Evolutionary conservation across 2,329 filamentous ascomycete genomes (phyloP), one percentile per base, ranked within the genome.

Genomic region (Cyphellophora attinorum): DNA sequence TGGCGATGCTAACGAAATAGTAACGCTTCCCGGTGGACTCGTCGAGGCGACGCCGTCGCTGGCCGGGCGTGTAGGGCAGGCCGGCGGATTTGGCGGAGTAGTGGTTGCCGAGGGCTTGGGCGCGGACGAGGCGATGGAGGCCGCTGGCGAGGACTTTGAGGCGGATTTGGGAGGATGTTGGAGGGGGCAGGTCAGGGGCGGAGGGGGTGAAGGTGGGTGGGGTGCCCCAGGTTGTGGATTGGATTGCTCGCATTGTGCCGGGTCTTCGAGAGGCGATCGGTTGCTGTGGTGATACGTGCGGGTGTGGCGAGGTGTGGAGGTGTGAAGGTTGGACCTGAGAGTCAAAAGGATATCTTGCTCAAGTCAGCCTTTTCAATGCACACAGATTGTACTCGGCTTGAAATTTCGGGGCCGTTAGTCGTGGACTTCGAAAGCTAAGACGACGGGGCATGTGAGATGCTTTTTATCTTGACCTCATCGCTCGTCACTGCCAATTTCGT

Each of bases 111-210:
- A 62, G 43, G 12, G 72, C 72, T 18, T 71, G 65, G 27, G 59
- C 58, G 31, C 67, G 66, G 28, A 76, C 72, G 4, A 76, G 54
- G 10, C 63, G 60, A 50, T 74, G 72, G 11, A 73, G 55, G 17
- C 69, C 72, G 3, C 62, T 50, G 10, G 70, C 70, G 31, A 70
- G 46, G 40, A 77, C 59, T 42, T 64, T 67, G 53, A 77, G 58
- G 34, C 67, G 67, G 28, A 71, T 45, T 38, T 64, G 55, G 17
- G 53, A 51, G 6, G 35, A 18, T 12, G 37, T 33, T 8, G 39
- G 32, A 10, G 33, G 19, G 13, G 40, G 5, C 10, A 41, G 45
- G 5, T 38, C 29, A 5, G 45, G 40, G n/a, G 40, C 37, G 10
- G 27, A 27, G 3, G 39, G 28, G 11, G 43, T 44, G 35, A 46